Percentiles rank a stretch among this genome's conserved stretches.
Conservation (phyloP, 164 flowering plant species). For the Vitis rotundifolia region DNA sequence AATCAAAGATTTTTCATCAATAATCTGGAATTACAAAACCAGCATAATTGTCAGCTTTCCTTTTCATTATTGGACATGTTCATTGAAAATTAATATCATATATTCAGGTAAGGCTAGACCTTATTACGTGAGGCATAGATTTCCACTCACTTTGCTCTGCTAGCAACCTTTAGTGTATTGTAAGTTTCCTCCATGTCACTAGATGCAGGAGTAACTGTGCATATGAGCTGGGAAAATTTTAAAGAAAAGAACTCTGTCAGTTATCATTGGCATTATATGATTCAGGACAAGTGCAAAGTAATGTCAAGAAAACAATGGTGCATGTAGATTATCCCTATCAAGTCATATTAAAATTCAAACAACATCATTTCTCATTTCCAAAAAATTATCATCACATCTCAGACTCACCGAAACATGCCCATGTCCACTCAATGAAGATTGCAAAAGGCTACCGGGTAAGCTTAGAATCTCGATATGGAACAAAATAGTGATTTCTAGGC, state of each 20-base stretch:
- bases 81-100: background rate
- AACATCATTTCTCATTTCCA: background rate
- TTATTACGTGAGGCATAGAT: constrained; percentile 94
- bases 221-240: constrained; percentile 74
- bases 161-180: constrained; percentile 96
- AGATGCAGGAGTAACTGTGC: constrained; percentile 98
- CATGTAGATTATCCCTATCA: background rate
- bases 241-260: background rate
- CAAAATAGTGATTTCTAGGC: no score
- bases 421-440: constrained; percentile 93
- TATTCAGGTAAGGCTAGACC: constrained; percentile 34
- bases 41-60: constrained; percentile 8
- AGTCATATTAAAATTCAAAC: background rate
- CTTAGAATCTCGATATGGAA: constrained; percentile 98
- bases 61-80: background rate
- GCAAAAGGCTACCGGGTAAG: constrained; percentile 96
- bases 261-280: constrained; percentile 1
- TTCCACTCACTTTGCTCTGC: constrained; percentile 94
- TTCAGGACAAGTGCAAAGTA: constrained; percentile 1
- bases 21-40: constrained; percentile 55
- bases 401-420: constrained; percentile 96
- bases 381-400: background rate
- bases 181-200: constrained; percentile 98
- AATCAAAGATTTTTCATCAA: constrained; percentile 97
- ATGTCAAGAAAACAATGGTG: background rate